phyloP scores from a whole-genome alignment of 1,139 yeast species.

The Yamadazyma dushanensis region DNA sequence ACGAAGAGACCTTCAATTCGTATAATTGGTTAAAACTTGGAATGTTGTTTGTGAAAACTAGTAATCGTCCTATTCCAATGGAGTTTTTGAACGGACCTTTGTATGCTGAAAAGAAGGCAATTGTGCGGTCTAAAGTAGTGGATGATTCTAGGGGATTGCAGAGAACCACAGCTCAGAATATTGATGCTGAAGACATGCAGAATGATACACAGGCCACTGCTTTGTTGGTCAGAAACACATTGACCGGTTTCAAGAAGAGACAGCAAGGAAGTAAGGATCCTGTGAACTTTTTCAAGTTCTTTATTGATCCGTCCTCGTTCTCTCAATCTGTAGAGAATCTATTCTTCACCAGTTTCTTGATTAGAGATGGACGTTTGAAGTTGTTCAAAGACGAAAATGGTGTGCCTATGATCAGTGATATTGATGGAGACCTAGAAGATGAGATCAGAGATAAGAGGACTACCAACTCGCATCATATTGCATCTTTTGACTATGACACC shows the following conservation, averaged over 20 bases:
- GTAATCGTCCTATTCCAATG: conserved; percentile 49
- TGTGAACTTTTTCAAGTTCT: conserved; percentile 62
- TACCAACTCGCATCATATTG: conserved; percentile 59
- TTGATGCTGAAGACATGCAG: conserved; percentile 51
- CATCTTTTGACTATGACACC: conserved; percentile 63
- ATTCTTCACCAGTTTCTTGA: conserved; percentile 77
- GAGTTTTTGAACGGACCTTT: conserved; percentile 76
- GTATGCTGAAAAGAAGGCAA: conserved; percentile 56
- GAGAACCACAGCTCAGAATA: conserved; percentile 54
- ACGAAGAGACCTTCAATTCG: conserved; percentile 31
- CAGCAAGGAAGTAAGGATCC: conserved; percentile 24
- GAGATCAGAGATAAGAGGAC: conserved; percentile 1
- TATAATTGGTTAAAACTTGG: conserved; percentile 67
- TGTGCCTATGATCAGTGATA: conserved; percentile 30
- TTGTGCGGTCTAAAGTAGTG: conserved; percentile 31
- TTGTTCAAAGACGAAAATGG: conserved; percentile 52
- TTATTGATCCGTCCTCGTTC: conserved; percentile 75
- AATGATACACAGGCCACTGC: conserved; percentile 59
- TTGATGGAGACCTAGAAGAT: conserved; percentile 14
- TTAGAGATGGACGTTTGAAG: conserved; percentile 67
- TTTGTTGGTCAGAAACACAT: conserved; percentile 52
- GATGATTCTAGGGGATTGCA: conserved; percentile 42
- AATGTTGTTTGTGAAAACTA: conserved; percentile 45
- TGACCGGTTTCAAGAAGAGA: conserved; percentile 36
- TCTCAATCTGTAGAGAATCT: conserved; percentile 80